Percentiles rank a stretch among this genome's conserved stretches.
Conservation (phyloP, 495 filamentous ascomycete genomes). For the Neurospora sp. region DNA sequence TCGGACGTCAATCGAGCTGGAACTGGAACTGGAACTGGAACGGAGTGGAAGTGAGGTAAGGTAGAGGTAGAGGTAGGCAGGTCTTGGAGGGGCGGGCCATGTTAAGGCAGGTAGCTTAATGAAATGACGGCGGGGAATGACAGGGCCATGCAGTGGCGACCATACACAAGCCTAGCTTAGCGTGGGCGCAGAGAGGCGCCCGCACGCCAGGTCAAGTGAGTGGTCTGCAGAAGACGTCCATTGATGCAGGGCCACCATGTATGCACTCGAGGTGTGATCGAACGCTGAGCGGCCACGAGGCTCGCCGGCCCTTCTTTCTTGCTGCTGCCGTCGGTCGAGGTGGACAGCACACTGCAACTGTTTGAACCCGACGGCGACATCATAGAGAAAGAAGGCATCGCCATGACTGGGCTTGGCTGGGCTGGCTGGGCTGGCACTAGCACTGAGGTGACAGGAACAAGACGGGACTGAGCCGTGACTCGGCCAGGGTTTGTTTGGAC, state of each 20-base stretch:
- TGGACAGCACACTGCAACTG: background rate
- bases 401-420: background rate
- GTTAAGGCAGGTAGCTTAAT: slow-evolving; percentile 17
- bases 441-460: background rate
- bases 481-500: background rate
- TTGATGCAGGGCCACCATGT: slow-evolving; percentile 2
- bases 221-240: background rate
- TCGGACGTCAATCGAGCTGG: slow-evolving; percentile 15
- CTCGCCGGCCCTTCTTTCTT: background rate
- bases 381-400: background rate
- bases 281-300: background rate
- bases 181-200: slow-evolving; percentile 18
- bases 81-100: slow-evolving; percentile 28
- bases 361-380: background rate
- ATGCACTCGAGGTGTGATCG: slow-evolving; percentile 14
- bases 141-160: slow-evolving; percentile 27
- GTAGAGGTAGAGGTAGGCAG: slow-evolving; percentile 1
- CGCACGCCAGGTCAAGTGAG: slow-evolving; percentile 23
- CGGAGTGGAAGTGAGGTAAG: background rate
- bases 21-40: background rate
- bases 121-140: slow-evolving; percentile 30
- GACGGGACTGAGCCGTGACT: background rate
- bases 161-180: slow-evolving; percentile 21
- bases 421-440: background rate
- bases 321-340: background rate